Evolutionary conservation across 768 basidiomycete species (phyloP).

Genomic region (Chlorophyllum brunneum): DNA sequence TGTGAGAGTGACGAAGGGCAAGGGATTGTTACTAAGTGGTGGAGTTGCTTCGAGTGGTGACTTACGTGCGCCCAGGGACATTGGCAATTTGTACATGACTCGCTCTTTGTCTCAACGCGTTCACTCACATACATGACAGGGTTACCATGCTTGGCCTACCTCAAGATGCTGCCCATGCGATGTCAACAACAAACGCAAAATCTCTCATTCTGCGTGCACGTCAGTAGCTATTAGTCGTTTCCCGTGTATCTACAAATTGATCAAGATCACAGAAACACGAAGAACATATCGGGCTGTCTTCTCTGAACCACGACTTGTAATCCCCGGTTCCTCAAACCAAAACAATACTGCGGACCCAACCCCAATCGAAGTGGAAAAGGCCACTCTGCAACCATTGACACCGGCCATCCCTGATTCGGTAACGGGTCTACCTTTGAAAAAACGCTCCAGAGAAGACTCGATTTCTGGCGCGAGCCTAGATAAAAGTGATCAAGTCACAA

Average conservation of each 20-base stretch:
- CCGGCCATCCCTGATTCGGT: no score
- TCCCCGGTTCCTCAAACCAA: conserved; percentile 31
- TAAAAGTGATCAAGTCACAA: neutral
- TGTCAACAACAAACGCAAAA: conserved; percentile 57
- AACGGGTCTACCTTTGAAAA: neutral
- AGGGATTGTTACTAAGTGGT: conserved; percentile 67
- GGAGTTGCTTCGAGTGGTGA: conserved; percentile 61
- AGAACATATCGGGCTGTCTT: conserved; percentile 77
- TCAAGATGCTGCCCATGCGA: conserved; percentile 64
- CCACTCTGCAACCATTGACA: no score
- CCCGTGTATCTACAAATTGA: neutral
- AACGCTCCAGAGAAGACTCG: neutral
- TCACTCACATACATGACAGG: conserved; percentile 31
- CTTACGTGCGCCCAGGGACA: conserved; percentile 67
- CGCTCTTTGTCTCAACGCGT: neutral
- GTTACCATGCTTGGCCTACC: conserved; percentile 63
- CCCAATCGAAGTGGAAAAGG: neutral
- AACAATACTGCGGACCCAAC: neutral
- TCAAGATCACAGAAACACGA: conserved; percentile 57
- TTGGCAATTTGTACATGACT: conserved; percentile 65
- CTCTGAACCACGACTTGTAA: conserved; percentile 67
- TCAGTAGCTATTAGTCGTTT: conserved; percentile 34
- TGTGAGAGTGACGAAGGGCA: conserved; percentile 76
- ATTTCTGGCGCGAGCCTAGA: neutral
- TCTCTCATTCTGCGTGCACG: conserved; percentile 71